Evolutionary conservation across 1,284 basidiomycete genomes (phyloP).

Genomic region (Pseudozyma sp.): DNA sequence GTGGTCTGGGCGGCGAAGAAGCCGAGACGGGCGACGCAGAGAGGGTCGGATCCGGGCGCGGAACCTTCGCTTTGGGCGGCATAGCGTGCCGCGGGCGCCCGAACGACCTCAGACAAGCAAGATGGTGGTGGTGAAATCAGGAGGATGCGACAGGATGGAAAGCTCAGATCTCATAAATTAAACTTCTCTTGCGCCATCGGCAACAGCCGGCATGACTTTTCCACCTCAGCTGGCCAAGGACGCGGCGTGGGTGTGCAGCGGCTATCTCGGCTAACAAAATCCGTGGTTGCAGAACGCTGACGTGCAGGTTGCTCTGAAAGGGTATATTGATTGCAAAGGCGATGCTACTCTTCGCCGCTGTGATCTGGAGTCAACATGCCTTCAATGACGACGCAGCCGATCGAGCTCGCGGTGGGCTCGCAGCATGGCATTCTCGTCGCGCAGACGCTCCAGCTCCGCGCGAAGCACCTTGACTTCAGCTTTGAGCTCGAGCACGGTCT

Average conservation of each 20-base stretch:
- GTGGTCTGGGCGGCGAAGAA: constrained; percentile 21
- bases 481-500: constrained; percentile 47
- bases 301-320: neutral
- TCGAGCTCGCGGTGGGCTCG: constrained; percentile 54
- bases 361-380: neutral
- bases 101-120: neutral
- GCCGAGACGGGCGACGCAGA: constrained; percentile 30
- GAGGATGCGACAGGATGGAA: constrained; percentile 1
- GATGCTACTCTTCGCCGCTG: neutral
- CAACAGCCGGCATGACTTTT: constrained; percentile 14
- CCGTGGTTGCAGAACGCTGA: neutral
- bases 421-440: constrained; percentile 58
- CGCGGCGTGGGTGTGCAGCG: neutral
- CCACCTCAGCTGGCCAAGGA: constrained; percentile 2
- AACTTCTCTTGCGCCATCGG: constrained; percentile 9
- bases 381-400: constrained; percentile 31
- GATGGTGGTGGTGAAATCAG: constrained; percentile 8
- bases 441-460: constrained; percentile 54
- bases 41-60: constrained; percentile 12
- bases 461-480: constrained; percentile 58
- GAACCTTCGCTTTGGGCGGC: constrained; percentile 28
- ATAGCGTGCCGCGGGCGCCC: constrained; percentile 19
- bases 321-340: constrained; percentile 2
- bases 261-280: constrained; percentile 9
- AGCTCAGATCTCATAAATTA: neutral